These are phyloP conservation scores for Clarireedia monteithiana DNA, from an alignment of 2,329 filamentous ascomycete species.

Conservation along the genomic window DNA sequence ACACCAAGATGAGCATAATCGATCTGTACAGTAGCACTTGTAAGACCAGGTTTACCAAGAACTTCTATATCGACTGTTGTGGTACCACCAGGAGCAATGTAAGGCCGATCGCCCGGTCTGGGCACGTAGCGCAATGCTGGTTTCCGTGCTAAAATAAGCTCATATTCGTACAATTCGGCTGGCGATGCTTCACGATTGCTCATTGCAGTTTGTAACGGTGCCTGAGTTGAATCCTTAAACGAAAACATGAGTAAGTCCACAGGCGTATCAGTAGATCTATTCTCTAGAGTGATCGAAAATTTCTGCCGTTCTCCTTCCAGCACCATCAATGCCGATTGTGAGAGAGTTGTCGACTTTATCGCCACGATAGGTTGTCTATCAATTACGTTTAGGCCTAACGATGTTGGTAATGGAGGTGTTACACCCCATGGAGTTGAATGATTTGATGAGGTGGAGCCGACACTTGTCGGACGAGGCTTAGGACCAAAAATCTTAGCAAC, in stretches of 20 bases:
- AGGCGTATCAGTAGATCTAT: conserved; percentile 60
- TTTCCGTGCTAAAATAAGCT: conserved; percentile 68
- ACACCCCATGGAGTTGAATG: conserved; percentile 12
- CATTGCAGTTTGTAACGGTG: conserved; percentile 66
- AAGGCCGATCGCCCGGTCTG: conserved; percentile 42
- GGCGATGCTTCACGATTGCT: conserved; percentile 69
- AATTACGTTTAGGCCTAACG: conserved; percentile 66
- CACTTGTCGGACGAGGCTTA: conserved; percentile 27
- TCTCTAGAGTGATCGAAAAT: conserved; percentile 75
- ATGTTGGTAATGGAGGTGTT: conserved; percentile 33
- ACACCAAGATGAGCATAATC: conserved; percentile 80
- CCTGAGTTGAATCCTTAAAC: conserved; percentile 82
- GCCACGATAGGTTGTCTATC: conserved; percentile 68
- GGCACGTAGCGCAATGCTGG: conserved; percentile 55
- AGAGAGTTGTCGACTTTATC: conserved; percentile 68
- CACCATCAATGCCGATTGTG: conserved; percentile 84
- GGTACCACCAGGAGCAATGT: conserved; percentile 59
- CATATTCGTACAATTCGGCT: conserved; percentile 78
- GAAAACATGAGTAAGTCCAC: conserved; percentile 83
- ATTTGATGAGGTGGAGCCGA: conserved; percentile 29
- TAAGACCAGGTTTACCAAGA: conserved; percentile 77
- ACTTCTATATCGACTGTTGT: conserved; percentile 77
- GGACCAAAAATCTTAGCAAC: conserved; percentile 38
- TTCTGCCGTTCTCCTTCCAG: conserved; percentile 77
- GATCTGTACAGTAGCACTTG: conserved; percentile 70